A percentile compares a stretch with the other conserved stretches of the same genome.
Evolutionary conservation across 1,284 basidiomycete genomes (phyloP).

Genomic region (Polyporus tsugae): DNA sequence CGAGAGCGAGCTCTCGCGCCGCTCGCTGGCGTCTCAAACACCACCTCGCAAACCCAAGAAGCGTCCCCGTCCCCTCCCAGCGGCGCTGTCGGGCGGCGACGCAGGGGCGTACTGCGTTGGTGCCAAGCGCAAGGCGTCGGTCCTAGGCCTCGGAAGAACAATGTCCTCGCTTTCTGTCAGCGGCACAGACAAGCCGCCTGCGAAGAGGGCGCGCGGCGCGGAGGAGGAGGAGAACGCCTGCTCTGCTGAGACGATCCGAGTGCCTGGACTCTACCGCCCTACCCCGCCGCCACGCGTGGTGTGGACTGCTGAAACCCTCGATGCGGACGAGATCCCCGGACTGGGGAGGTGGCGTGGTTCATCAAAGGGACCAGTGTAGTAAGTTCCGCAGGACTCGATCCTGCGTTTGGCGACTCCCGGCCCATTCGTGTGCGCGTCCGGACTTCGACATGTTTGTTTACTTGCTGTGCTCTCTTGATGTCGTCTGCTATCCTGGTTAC

Average conservation of each 20-base stretch:
- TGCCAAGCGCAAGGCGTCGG: constrained; percentile 1
- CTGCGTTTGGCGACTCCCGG: too few relatives aligned
- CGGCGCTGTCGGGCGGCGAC: neutral
- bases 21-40: neutral
- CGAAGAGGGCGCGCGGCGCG: neutral
- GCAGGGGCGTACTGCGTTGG: neutral
- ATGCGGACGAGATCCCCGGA: neutral
- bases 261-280: neutral
- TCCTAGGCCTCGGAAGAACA: neutral
- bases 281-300: neutral
- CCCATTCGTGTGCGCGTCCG: too few relatives aligned
- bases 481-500: neutral
- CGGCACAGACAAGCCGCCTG: neutral
- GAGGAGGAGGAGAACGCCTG: neutral
- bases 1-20: constrained; percentile 5
- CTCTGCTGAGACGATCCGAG: neutral
- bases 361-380: neutral
- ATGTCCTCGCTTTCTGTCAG: neutral
- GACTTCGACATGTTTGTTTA: neutral
- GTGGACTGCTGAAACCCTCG: neutral
- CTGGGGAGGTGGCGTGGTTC: neutral
- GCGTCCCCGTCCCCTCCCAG: neutral
- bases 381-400: too few relatives aligned
- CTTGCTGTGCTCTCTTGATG: neutral
- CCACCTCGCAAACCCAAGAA: neutral